Evolutionary conservation across 805 yeast genomes (phyloP).

Genomic region (Suhomyces canberraensis): DNA sequence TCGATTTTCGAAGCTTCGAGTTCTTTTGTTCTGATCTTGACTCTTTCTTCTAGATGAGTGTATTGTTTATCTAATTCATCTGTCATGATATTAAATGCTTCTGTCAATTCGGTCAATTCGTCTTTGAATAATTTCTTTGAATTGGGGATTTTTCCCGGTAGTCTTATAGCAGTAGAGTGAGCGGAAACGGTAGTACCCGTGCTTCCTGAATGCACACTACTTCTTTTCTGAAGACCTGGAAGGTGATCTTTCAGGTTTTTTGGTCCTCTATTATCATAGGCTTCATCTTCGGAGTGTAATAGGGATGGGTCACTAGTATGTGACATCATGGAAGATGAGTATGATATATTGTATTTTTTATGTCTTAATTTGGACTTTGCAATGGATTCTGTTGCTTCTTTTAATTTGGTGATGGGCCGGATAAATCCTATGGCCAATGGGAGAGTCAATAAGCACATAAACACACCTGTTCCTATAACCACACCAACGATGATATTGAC

Average conservation of each 20-base stretch:
- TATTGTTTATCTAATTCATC: constrained; percentile 84
- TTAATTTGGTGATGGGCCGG: constrained; percentile 73
- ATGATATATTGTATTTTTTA: background rate
- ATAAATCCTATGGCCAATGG: constrained; percentile 84
- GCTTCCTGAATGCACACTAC: constrained; percentile 26
- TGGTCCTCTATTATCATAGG: background rate
- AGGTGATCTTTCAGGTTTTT: background rate
- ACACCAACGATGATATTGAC: constrained; percentile 73
- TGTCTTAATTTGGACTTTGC: constrained; percentile 40
- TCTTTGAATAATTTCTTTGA: constrained; percentile 59
- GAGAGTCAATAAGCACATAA: constrained; percentile 72
- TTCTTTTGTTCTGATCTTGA: constrained; percentile 79
- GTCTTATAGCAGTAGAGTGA: constrained; percentile 36
- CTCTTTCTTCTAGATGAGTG: constrained; percentile 82
- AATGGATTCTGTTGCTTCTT: constrained; percentile 76
- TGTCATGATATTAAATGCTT: constrained; percentile 88
- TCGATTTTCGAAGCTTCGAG: constrained; percentile 82
- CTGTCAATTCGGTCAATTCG: constrained; percentile 84
- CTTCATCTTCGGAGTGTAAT: background rate
- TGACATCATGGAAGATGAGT: background rate
- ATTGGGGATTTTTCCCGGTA: constrained; percentile 36
- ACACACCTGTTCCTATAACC: constrained; percentile 72
- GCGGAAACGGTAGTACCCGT: constrained; percentile 38
- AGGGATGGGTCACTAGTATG: background rate
- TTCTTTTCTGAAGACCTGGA: constrained; percentile 11